phyloP scores from a whole-genome alignment of 805 yeast genomes.

The Metschnikowia continentalis region DNA sequence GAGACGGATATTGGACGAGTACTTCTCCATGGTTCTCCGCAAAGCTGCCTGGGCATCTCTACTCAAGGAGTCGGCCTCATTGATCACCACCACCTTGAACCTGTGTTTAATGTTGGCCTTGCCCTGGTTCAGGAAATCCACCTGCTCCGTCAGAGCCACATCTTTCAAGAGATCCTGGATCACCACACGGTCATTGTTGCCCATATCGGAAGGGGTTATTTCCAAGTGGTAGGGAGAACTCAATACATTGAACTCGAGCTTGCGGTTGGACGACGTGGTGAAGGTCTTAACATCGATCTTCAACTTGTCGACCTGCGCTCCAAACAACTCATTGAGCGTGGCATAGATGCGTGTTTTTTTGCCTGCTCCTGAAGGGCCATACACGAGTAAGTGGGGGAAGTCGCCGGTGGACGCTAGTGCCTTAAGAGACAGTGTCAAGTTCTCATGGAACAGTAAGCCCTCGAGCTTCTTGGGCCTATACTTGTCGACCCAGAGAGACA shows the following conservation, averaged over 20 bases:
- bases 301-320: slow-evolving; percentile 69
- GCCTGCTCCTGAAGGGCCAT: slow-evolving; percentile 97
- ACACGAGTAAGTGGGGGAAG: slow-evolving; percentile 86
- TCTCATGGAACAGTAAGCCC: slow-evolving; percentile 61
- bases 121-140: slow-evolving; percentile 61
- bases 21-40: slow-evolving; percentile 94
- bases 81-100: slow-evolving; percentile 78
- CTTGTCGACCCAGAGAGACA: slow-evolving; percentile 97
- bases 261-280: slow-evolving; percentile 66
- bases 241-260: slow-evolving; percentile 88
- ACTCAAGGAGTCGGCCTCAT: slow-evolving; percentile 85
- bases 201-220: slow-evolving; percentile 95
- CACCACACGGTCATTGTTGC: slow-evolving; percentile 90
- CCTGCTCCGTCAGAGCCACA: slow-evolving; percentile 91
- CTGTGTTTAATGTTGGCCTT: slow-evolving; percentile 42
- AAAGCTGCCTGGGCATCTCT: slow-evolving; percentile 95
- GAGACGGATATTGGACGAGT: slow-evolving; percentile 80
- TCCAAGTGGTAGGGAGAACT: slow-evolving; percentile 89
- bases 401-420: slow-evolving; percentile 70
- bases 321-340: slow-evolving; percentile 73
- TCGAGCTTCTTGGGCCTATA: slow-evolving; percentile 73
- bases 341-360: slow-evolving; percentile 90
- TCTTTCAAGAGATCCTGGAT: slow-evolving; percentile 92
- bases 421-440: slow-evolving; percentile 57
- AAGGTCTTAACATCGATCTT: slow-evolving; percentile 89